Evolutionary conservation across 768 basidiomycete genomes (phyloP), one percentile per base, ranked within the genome.

Genomic region (Neoboletus magnificus): DNA sequence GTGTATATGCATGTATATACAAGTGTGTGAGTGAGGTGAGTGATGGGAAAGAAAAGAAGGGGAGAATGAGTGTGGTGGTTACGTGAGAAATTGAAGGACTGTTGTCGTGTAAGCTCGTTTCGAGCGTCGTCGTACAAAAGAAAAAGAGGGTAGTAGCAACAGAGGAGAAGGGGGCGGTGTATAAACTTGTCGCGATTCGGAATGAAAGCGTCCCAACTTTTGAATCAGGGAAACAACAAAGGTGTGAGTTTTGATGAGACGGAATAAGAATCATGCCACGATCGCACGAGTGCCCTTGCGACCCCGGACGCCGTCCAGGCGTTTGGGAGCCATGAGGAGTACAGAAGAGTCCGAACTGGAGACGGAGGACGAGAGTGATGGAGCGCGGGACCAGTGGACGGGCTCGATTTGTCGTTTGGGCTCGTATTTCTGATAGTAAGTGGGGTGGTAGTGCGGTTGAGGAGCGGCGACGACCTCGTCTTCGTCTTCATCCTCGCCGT

Each of bases 1-100:
- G 68, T 62, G 69, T 72, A 71, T 72, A 63, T 70, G 65, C 64
- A 68, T 68, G 71, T 72, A 70, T 72, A 68, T 70, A 72, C 63
- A 67, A 63, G 50, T 70, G 67, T 65, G 59, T 65, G 70, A 69
- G 68, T 60, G 63, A 61, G 48, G 48, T 32, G 58, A 59, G 52
- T 1, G 56, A 60, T 41, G 58, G 54, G 55, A 55, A 57, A 43
- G 12, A 52, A 30, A n/a, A 30, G 13, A 30, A 40, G 25, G 23
- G 5, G 48, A 55, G 18, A 69, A 70, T 30, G 68, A 71, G 63
- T 51, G 68, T 69, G 65, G 47, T 57, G 23, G 63, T 61, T 53
- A 48, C 50, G 55, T 58, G 59, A 57, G 39, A 51, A 23, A 22
- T 32, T 15, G 13, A 39, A 63, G 12, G 68, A 71, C 48, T 33